Percentiles rank a stretch among this genome's conserved stretches.
Evolutionary conservation across 2,329 filamentous ascomycete genomes (phyloP).

Genomic region (Neonectria hederae): DNA sequence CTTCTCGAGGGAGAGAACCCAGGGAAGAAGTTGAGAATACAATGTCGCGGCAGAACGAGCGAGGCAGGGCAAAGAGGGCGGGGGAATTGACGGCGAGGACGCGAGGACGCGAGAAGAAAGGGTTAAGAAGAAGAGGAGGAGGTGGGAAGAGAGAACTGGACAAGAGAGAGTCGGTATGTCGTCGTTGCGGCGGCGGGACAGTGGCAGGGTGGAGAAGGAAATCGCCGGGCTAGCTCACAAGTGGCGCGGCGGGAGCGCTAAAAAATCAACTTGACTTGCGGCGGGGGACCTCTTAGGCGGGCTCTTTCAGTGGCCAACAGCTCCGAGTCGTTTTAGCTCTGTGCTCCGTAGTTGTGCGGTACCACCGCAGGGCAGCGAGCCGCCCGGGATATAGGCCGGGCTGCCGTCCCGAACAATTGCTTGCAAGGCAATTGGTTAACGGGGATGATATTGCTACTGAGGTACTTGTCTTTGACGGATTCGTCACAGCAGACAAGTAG

Average conservation of each 20-base stretch:
- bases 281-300: too few species aligned
- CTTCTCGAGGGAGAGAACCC: constrained; percentile 2
- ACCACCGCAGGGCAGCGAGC: not conserved
- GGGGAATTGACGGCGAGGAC: not conserved
- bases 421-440: not conserved
- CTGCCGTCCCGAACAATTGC: not conserved
- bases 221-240: constrained; percentile 9
- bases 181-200: constrained; percentile 1
- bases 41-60: not conserved
- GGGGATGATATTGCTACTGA: not conserved
- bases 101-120: not conserved
- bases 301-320: not conserved
- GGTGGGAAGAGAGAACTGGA: not conserved
- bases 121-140: not conserved
- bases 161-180: constrained; percentile 5
- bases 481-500: not conserved
- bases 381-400: not conserved
- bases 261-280: constrained; percentile 13
- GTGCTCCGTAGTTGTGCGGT: not conserved
- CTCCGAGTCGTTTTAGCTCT: not conserved
- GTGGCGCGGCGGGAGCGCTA: constrained; percentile 26
- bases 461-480: not conserved
- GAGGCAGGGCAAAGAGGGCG: not conserved
- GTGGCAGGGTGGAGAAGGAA: constrained; percentile 7
- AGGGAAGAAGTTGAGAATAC: not conserved